phyloP scores from a whole-genome alignment of 805 yeast species.

The Metschnikowia reukaufii region DNA sequence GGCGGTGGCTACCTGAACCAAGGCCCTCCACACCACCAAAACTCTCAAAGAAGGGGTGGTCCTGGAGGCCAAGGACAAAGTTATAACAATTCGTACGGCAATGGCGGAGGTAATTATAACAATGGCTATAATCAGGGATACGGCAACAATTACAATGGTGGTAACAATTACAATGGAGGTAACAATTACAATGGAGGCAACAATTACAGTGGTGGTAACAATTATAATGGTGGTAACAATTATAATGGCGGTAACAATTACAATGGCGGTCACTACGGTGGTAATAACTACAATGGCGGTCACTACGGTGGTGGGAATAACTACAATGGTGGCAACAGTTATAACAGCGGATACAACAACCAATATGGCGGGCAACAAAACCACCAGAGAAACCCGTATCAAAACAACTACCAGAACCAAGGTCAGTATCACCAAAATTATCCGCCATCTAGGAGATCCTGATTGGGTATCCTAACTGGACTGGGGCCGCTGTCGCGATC shows the following conservation, averaged over 20 bases:
- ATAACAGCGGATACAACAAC: slow-evolving; percentile 10
- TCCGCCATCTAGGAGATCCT: not conserved
- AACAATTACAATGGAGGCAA: slow-evolving; percentile 15
- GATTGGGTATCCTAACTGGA: not conserved
- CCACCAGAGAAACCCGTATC: slow-evolving; percentile 10
- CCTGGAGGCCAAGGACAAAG: slow-evolving; percentile 16
- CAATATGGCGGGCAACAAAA: slow-evolving; percentile 9
- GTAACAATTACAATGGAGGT: slow-evolving; percentile 1
- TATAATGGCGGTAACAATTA: slow-evolving; percentile 2
- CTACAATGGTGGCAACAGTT: slow-evolving; percentile 15
- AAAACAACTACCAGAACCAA: not conserved
- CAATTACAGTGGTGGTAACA: slow-evolving; percentile 2
- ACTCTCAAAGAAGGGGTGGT: slow-evolving; percentile 1
- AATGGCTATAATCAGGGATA: slow-evolving; percentile 18
- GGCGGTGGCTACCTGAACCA: slow-evolving; percentile 7
- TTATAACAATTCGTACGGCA: slow-evolving; percentile 12
- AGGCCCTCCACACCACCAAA: slow-evolving; percentile 9
- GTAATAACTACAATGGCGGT: too few species aligned
- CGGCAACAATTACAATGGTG: slow-evolving; percentile 10
- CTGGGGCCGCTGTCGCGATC: not conserved
- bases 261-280: slow-evolving; percentile 7
- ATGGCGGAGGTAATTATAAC: not conserved
- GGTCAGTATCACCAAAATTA: slow-evolving; percentile 7
- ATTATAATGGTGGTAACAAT: slow-evolving; percentile 7
- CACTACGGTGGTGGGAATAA: slow-evolving; percentile 1